Conservation (phyloP, 768 basidiomycete genomes). For the Hypholoma sublateritium region DNA sequence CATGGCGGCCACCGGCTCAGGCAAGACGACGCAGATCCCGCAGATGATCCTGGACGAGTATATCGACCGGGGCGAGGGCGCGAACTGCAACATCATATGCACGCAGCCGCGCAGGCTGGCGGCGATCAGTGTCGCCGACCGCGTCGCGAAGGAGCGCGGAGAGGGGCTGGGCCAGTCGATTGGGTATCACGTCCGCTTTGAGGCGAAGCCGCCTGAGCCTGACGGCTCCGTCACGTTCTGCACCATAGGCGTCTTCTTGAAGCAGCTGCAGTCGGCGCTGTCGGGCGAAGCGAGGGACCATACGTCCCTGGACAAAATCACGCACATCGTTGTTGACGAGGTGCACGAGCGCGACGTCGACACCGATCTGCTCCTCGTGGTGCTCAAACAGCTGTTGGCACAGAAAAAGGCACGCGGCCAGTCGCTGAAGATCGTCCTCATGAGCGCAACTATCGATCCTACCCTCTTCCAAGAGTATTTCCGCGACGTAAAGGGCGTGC, state of each 20-base stretch:
- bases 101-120: slow-evolving; percentile 93
- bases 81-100: slow-evolving; percentile 85
- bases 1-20: slow-evolving; percentile 89
- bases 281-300: slow-evolving; percentile 39
- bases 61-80: slow-evolving; percentile 77
- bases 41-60: slow-evolving; percentile 87
- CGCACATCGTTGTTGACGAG: slow-evolving; percentile 93
- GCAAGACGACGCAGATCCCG: slow-evolving; percentile 94
- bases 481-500: slow-evolving; percentile 53
- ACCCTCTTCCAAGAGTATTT: slow-evolving; percentile 90
- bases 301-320: slow-evolving; percentile 66
- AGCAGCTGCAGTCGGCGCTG: slow-evolving; percentile 77
- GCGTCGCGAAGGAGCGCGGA: slow-evolving; percentile 87
- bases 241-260: slow-evolving; percentile 89
- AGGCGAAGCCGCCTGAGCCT: slow-evolving; percentile 71
- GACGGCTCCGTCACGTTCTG: slow-evolving; percentile 90
- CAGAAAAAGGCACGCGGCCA: slow-evolving; percentile 69
- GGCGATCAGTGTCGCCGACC: slow-evolving; percentile 88
- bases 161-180: slow-evolving; percentile 69
- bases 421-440: slow-evolving; percentile 84
- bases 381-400: slow-evolving; percentile 78
- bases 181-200: slow-evolving; percentile 93
- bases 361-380: slow-evolving; percentile 86
- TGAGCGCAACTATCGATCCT: slow-evolving; percentile 96
- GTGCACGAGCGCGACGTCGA: slow-evolving; percentile 96